A percentile compares a stretch with the other conserved stretches of the same genome.
phyloP scores from a whole-genome alignment of 768 basidiomycete genomes.

The Phlebiopsis flavidoalba region DNA sequence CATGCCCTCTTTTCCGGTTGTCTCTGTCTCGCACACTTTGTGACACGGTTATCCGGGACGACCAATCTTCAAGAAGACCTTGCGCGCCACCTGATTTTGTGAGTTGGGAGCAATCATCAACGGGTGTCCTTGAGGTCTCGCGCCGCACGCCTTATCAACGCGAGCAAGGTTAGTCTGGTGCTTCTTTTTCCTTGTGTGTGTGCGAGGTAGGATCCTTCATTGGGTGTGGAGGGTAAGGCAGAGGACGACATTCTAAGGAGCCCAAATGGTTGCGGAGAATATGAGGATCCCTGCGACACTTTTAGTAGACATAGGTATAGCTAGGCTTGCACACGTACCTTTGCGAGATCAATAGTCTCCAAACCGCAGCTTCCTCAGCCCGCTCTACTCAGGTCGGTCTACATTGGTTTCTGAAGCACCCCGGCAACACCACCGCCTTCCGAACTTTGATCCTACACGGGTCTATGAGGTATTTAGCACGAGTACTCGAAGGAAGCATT shows the following conservation, averaged over 20 bases:
- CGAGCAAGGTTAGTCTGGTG: constrained; percentile 81
- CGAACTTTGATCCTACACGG: constrained; percentile 93
- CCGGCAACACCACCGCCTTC: constrained; percentile 93
- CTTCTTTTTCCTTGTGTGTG: constrained; percentile 99
- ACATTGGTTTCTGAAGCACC: constrained; percentile 94
- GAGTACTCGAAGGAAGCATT: background rate
- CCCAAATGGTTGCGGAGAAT: constrained; percentile 98
- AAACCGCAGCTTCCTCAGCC: constrained; percentile 89
- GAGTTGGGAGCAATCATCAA: constrained; percentile 77
- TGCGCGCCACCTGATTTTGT: constrained; percentile 76
- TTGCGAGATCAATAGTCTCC: constrained; percentile 97
- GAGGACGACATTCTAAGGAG: constrained; percentile 94
- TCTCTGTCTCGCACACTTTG: constrained; percentile 92
- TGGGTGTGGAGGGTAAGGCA: constrained; percentile 98
- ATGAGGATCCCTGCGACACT: constrained; percentile 77
- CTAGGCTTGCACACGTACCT: constrained; percentile 43
- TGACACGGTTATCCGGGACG: constrained; percentile 93
- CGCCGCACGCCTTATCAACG: constrained; percentile 95
- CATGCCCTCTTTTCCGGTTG: constrained; percentile 90
- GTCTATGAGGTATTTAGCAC: constrained; percentile 44
- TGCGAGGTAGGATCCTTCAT: constrained; percentile 97
- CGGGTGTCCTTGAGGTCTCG: constrained; percentile 90
- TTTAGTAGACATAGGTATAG: background rate
- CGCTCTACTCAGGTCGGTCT: constrained; percentile 92
- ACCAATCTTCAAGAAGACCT: constrained; percentile 97